A percentile compares a stretch with the other conserved stretches of the same genome.
phyloP scores from a whole-genome alignment of 2,329 filamentous ascomycete genomes.

The Pseudocercospora fuligena region DNA sequence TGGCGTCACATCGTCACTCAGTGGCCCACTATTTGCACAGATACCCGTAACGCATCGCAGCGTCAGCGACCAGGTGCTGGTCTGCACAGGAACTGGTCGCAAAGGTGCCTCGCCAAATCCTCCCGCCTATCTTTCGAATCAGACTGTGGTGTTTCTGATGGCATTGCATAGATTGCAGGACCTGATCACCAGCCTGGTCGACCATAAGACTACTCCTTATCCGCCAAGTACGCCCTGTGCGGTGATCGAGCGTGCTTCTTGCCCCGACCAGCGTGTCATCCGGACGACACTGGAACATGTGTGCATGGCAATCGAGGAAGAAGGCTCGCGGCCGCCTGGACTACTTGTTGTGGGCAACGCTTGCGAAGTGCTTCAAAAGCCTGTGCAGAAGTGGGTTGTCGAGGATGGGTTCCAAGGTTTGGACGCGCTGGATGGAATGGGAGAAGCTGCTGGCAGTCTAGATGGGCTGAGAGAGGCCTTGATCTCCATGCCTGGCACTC shows the following conservation, averaged over 20 bases:
- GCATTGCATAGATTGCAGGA: constrained; percentile 81
- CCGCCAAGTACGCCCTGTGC: constrained; percentile 83
- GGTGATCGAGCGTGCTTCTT: constrained; percentile 90
- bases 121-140: constrained; percentile 73
- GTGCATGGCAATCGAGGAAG: constrained; percentile 80
- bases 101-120: constrained; percentile 84
- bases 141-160: constrained; percentile 95
- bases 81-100: constrained; percentile 95
- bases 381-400: constrained; percentile 74
- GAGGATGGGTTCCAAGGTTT: constrained; percentile 85
- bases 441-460: constrained; percentile 36
- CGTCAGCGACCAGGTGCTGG: constrained; percentile 87
- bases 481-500: constrained; percentile 28
- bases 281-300: constrained; percentile 82
- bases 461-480: constrained; percentile 38
- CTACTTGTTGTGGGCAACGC: constrained; percentile 82
- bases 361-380: constrained; percentile 74
- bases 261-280: constrained; percentile 91
- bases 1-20: constrained; percentile 86
- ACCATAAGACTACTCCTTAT: constrained; percentile 38
- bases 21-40: constrained; percentile 83
- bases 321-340: constrained; percentile 87
- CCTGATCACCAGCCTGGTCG: constrained; percentile 72
- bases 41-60: constrained; percentile 89
- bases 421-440: constrained; percentile 55